A percentile compares a stretch with the other conserved stretches of the same genome.
These are phyloP conservation scores for Stylosanthes scabra DNA, from an alignment of 331 rosid species.

Conservation along the genomic window DNA sequence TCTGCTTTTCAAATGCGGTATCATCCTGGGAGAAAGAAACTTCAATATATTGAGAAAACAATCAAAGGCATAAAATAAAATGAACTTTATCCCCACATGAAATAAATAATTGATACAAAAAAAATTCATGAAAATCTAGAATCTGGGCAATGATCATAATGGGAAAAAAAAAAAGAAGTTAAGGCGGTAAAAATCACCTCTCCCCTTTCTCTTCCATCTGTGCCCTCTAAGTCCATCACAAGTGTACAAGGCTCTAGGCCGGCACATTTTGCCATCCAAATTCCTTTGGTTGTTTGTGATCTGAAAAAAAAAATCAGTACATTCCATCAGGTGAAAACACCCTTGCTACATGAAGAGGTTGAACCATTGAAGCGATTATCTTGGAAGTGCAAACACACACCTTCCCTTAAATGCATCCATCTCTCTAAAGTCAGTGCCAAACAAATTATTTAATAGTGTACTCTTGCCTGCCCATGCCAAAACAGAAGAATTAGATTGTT, in stretches of 20 bases:
- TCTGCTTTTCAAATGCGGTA: slow-evolving; percentile 95
- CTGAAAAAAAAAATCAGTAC: slow-evolving; percentile 48
- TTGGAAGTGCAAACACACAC: slow-evolving; percentile 49
- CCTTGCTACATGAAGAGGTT: not conserved
- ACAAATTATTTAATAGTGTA: slow-evolving; percentile 77
- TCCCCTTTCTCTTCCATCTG: slow-evolving; percentile 98
- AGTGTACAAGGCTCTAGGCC: slow-evolving; percentile 96
- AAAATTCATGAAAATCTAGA: slow-evolving; percentile 13
- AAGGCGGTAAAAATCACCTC: slow-evolving; percentile 61
- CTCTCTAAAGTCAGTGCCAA: slow-evolving; percentile 82
- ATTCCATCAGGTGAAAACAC: slow-evolving; percentile 6
- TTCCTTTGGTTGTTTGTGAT: slow-evolving; percentile 96
- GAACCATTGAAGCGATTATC: not conserved
- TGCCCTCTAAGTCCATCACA: slow-evolving; percentile 97
- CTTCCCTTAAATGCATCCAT: slow-evolving; percentile 95
- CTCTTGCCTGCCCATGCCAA: slow-evolving; percentile 77
- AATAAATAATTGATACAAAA: not conserved
- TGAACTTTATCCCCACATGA: too few relatives aligned
- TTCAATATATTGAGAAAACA: slow-evolving; percentile 32
- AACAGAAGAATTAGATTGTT: slow-evolving; percentile 22
- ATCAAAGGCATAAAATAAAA: slow-evolving; percentile 16
- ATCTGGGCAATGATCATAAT: slow-evolving; percentile 1
- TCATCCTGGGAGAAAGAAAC: slow-evolving; percentile 67
- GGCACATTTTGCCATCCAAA: slow-evolving; percentile 83
- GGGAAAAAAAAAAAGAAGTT: slow-evolving; percentile 29